A percentile compares a stretch with the other conserved stretches of the same genome.
phyloP scores from a whole-genome alignment of 1,284 basidiomycete species.

The Dichomitus squalens region DNA sequence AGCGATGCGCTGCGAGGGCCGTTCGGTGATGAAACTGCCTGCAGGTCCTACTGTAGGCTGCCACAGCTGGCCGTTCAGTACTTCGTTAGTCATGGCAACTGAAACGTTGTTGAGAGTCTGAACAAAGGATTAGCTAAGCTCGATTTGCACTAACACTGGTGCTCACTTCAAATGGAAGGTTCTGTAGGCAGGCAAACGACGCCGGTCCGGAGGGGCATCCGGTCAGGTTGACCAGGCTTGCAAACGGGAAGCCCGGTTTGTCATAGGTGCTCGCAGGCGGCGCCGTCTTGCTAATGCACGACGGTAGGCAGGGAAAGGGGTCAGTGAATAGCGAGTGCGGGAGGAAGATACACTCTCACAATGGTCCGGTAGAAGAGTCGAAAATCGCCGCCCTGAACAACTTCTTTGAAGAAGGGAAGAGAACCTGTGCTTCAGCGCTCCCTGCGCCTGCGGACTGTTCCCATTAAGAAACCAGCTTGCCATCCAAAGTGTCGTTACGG shows the following conservation, averaged over 20 bases:
- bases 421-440: conserved; percentile 51
- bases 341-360: conserved; percentile 38
- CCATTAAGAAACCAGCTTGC: neutral
- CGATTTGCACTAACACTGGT: neutral
- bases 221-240: conserved; percentile 46
- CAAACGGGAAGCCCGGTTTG: conserved; percentile 54
- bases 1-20: conserved; percentile 49
- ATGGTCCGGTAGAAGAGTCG: conserved; percentile 57
- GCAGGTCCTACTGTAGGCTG: conserved; percentile 55
- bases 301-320: neutral
- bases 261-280: conserved; percentile 57
- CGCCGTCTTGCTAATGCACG: conserved; percentile 49
- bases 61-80: conserved; percentile 59
- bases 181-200: conserved; percentile 51
- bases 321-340: neutral
- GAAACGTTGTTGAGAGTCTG: conserved; percentile 49
- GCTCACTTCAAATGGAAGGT: conserved; percentile 49
- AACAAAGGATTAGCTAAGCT: neutral
- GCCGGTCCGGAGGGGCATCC: conserved; percentile 45
- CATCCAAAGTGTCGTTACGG: neutral
- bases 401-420: conserved; percentile 42
- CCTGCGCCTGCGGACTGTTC: conserved; percentile 58
- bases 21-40: conserved; percentile 51
- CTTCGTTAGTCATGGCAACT: conserved; percentile 46
- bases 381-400: conserved; percentile 58